phyloP scores from a whole-genome alignment of 2,329 filamentous ascomycete genomes.

The Aspergillus ustus region DNA sequence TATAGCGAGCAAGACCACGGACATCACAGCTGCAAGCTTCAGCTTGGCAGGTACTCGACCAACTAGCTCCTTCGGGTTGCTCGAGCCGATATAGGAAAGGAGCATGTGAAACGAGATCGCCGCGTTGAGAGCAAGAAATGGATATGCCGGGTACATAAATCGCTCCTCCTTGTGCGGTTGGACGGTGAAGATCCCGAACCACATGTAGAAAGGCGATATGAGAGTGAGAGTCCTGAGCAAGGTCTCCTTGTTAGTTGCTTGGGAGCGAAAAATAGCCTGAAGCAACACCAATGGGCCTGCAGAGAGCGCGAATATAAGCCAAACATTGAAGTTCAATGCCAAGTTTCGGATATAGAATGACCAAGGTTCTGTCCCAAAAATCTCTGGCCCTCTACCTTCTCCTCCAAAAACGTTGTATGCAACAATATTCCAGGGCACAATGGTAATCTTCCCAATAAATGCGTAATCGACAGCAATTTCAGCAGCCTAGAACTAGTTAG shows the following conservation, averaged over 20 bases:
- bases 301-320: conserved; percentile 79
- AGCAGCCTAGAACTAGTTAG: conserved; percentile 57
- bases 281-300: conserved; percentile 75
- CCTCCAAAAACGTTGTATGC: conserved; percentile 92
- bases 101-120: conserved; percentile 82
- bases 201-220: conserved; percentile 86
- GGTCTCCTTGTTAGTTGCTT: conserved; percentile 67
- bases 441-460: conserved; percentile 78
- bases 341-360: conserved; percentile 94
- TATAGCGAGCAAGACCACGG: conserved; percentile 66
- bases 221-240: conserved; percentile 78
- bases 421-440: conserved; percentile 91
- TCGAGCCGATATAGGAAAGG: conserved; percentile 73
- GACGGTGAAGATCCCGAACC: conserved; percentile 86
- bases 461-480: conserved; percentile 77
- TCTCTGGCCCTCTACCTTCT: conserved; percentile 76
- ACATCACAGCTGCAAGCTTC: conserved; percentile 69
- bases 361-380: conserved; percentile 97
- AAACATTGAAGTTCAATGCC: conserved; percentile 91
- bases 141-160: conserved; percentile 98
- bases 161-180: conserved; percentile 98
- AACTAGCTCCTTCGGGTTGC: conserved; percentile 67
- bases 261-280: conserved; percentile 69
- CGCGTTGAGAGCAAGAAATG: conserved; percentile 85
- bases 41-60: conserved; percentile 74